A percentile compares a stretch with the other conserved stretches of the same genome.
phyloP scores from a whole-genome alignment of 2,329 filamentous ascomycete genomes.

The Ramularia collo-cygni region DNA sequence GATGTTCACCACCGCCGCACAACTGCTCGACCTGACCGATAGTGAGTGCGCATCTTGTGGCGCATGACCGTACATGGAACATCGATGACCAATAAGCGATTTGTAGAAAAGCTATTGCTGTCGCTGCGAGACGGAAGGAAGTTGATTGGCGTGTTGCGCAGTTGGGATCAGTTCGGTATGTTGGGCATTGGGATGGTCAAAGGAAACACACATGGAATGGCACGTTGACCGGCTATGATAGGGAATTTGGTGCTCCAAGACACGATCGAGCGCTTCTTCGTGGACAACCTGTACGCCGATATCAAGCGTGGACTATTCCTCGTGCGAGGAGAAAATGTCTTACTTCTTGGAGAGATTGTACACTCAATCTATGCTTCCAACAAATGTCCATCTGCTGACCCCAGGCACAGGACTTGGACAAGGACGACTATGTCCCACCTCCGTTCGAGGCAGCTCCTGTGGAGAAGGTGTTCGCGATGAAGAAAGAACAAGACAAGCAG shows the following conservation, averaged over 20 bases:
- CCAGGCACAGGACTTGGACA: slow-evolving; percentile 68
- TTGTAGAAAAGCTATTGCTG: slow-evolving; percentile 84
- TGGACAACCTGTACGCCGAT: slow-evolving; percentile 70
- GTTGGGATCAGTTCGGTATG: slow-evolving; percentile 96
- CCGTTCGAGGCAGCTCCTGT: slow-evolving; percentile 62
- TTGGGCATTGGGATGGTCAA: background rate
- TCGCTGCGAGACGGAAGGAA: slow-evolving; percentile 90
- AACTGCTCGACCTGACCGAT: slow-evolving; percentile 91
- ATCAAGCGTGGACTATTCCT: slow-evolving; percentile 81
- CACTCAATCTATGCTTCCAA: slow-evolving; percentile 11
- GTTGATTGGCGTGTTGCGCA: slow-evolving; percentile 82
- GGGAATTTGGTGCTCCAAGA: slow-evolving; percentile 93
- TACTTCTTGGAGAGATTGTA: slow-evolving; percentile 84
- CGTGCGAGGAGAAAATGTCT: slow-evolving; percentile 93
- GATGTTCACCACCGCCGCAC: slow-evolving; percentile 97
- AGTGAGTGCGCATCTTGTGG: slow-evolving; percentile 54
- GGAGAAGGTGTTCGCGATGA: slow-evolving; percentile 63
- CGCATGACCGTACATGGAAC: background rate
- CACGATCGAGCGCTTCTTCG: slow-evolving; percentile 82
- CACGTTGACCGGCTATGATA: slow-evolving; percentile 32
- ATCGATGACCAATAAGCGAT: slow-evolving; percentile 17
- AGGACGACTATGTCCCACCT: slow-evolving; percentile 76
- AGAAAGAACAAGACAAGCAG: slow-evolving; percentile 61
- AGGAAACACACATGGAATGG: background rate
- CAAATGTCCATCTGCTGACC: slow-evolving; percentile 4